Percentiles rank a stretch among this genome's conserved stretches.
phyloP scores from a whole-genome alignment of 495 filamentous ascomycete genomes.

The Lentithecium fluviatile region DNA sequence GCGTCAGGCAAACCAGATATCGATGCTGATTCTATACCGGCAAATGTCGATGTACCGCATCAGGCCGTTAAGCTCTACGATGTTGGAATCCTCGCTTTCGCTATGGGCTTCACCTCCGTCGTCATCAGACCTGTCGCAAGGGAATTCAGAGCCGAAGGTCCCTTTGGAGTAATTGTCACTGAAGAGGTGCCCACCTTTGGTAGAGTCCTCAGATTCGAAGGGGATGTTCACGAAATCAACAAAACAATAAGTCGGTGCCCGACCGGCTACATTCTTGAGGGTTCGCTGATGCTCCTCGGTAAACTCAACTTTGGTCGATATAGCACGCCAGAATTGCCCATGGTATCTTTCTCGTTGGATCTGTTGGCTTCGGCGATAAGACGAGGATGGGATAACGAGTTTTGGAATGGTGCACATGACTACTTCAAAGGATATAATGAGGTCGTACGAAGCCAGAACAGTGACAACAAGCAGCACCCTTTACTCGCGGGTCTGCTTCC shows the following conservation, averaged over 20 bases:
- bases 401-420: too few relatives aligned
- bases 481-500: too few relatives aligned
- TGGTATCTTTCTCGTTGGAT: background rate
- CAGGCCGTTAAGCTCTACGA: background rate
- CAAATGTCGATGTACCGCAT: background rate
- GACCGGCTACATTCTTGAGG: background rate
- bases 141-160: background rate
- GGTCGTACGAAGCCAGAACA: too few relatives aligned
- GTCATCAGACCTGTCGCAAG: background rate
- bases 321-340: background rate
- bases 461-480: too few relatives aligned
- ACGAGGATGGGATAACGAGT: background rate
- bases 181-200: conserved; percentile 10
- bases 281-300: background rate
- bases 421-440: too few relatives aligned
- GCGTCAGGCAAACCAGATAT: background rate
- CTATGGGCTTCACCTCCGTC: conserved; percentile 2
- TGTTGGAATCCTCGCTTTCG: background rate
- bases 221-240: background rate
- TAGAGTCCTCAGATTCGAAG: background rate
- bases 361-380: background rate
- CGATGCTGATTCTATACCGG: background rate
- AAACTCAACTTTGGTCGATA: background rate
- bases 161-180: background rate
- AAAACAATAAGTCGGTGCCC: background rate